These are phyloP conservation scores for Potentilla sterilis DNA, from an alignment of 306 rosid genomes.

Conservation along the genomic window DNA sequence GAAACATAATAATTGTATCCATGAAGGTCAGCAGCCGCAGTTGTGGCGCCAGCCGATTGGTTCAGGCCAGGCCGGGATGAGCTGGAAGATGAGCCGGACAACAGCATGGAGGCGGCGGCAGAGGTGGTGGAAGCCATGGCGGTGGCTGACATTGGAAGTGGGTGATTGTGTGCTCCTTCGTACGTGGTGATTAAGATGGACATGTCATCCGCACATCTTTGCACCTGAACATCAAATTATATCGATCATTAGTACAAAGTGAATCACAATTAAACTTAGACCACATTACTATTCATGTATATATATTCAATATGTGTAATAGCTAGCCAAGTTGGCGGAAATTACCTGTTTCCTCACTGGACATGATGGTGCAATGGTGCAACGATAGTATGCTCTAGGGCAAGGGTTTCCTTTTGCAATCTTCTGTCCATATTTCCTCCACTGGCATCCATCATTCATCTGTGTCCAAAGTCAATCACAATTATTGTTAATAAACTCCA, in stretches of 20 bases:
- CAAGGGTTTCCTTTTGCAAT: slow-evolving; percentile 95
- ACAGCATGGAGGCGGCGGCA: slow-evolving; percentile 83
- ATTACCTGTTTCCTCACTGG: slow-evolving; percentile 88
- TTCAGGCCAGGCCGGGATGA: slow-evolving; percentile 30
- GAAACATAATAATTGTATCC: slow-evolving; percentile 57
- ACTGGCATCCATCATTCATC: slow-evolving; percentile 97
- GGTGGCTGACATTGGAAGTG: slow-evolving; percentile 77
- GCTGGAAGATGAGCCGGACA: slow-evolving; percentile 55
- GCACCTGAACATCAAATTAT: slow-evolving; percentile 53
- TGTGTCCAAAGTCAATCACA: slow-evolving; percentile 15
- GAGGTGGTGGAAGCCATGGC: slow-evolving; percentile 98
- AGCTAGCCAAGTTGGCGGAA: neutral
- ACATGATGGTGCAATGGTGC: slow-evolving; percentile 78
- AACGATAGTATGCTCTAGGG: slow-evolving; percentile 96
- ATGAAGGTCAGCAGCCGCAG: slow-evolving; percentile 31
- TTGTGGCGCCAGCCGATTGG: slow-evolving; percentile 19
- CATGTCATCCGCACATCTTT: slow-evolving; percentile 78
- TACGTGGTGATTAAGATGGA: slow-evolving; percentile 80
- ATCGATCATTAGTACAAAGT: neutral
- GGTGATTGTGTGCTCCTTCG: slow-evolving; percentile 95
- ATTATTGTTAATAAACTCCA: neutral
- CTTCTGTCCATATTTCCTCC: slow-evolving; percentile 98
- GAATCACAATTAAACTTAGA: neutral
- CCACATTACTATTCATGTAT: neutral
- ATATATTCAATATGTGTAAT: neutral